Evolutionary conservation across 495 filamentous ascomycete species (phyloP).

Genomic region (Podospora appendiculata): DNA sequence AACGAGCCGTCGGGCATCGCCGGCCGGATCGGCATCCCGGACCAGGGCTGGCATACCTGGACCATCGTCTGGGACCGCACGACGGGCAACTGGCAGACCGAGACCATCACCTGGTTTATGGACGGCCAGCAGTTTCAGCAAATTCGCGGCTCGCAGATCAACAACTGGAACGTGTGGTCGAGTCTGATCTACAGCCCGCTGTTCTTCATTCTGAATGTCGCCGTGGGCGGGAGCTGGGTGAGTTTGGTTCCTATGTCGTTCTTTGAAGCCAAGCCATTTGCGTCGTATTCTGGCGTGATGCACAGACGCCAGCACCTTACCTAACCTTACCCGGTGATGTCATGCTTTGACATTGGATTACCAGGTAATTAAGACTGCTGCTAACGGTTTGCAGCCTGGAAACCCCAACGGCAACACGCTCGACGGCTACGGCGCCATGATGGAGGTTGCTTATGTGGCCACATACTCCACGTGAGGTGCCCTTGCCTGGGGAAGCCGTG

Average conservation of each 20-base stretch:
- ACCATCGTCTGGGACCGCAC: constrained; percentile 36
- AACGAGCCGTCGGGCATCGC: constrained; percentile 37
- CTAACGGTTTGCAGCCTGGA: constrained; percentile 23
- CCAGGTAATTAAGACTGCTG: not conserved
- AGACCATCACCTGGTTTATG: constrained; percentile 41
- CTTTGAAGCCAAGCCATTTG: not conserved
- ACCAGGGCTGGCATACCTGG: constrained; percentile 42
- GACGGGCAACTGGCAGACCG: constrained; percentile 24
- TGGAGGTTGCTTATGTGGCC: constrained; percentile 41
- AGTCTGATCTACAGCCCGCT: constrained; percentile 26
- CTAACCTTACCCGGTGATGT: no score
- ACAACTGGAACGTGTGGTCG: constrained; percentile 29
- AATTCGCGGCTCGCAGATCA: constrained; percentile 29
- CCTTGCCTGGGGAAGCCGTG: no score
- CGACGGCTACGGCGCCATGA: constrained; percentile 34
- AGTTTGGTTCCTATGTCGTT: constrained; percentile 6
- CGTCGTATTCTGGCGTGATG: no score
- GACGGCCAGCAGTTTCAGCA: constrained; percentile 35
- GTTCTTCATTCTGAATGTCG: constrained; percentile 44
- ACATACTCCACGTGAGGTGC: constrained; percentile 17
- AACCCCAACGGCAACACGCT: constrained; percentile 28
- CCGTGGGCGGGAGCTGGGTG: constrained; percentile 43
- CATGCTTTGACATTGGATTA: not conserved
- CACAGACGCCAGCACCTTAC: no score
- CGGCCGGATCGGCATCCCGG: constrained; percentile 21